Evolutionary conservation across 164 flowering plant species (phyloP), one percentile per base, ranked within the genome.

Genomic region (Vitis vinifera): DNA sequence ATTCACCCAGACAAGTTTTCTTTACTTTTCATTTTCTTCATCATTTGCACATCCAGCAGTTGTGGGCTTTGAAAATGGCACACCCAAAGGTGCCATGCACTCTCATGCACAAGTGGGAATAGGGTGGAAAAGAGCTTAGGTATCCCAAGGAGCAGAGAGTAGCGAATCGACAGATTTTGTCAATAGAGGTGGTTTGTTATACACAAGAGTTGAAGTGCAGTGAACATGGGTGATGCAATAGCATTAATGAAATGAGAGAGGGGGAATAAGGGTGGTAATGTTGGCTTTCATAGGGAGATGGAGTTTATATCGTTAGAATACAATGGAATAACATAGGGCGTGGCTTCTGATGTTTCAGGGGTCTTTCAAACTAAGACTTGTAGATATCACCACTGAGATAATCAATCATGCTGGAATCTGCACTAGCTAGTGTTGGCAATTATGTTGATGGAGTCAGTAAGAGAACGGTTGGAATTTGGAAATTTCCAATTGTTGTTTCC

Each of bases 351-450:
- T 16, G 71, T 65, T 64, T 79, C 79, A 48, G 72, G 52, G 17
- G 82, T 65, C 68, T 78, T 55, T 84, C 80, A 8, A 87, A 77
- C 23, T 1, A 23, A 23, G 1, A 23, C 57, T 71, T 79, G 83
- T 89, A 93, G 12, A 53, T 29, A 62, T 90, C 97, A 9, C 98
- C 97, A 74, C 99, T 94, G 37, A 94, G 94, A 84, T 88, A 93
- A 75, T 93, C 98, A 62, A 91, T 66, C 59, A 68, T 52, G 15
- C 70, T 70, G 23, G 83, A 62, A 64, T 83, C 90, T 57, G 77
- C n/a, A 52, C 44, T 4, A 11, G 65, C 68, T 8, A 91, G 78
- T 59, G 23, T 23, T 23, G 23, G 23, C 0, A 23, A 23, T 23
- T 23, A 23, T 23, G 23, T 23, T 23, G 23, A 23, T 23, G 23